A percentile compares a stretch with the other conserved stretches of the same genome.
Evolutionary conservation across 176 grass and related monocot genomes (phyloP).

Genomic region (Cenchrus purpureus): DNA sequence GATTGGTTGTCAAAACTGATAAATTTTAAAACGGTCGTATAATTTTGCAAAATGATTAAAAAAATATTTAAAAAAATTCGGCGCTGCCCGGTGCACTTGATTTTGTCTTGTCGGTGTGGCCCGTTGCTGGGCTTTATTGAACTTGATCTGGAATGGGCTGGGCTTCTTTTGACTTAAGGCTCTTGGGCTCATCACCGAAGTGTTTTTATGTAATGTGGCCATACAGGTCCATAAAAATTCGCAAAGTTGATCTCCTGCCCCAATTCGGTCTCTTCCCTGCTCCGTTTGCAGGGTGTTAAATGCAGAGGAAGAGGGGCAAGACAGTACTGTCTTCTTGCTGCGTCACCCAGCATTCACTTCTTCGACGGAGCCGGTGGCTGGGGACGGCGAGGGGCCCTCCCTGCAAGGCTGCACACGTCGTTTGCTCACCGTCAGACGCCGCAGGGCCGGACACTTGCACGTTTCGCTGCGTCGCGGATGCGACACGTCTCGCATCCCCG

Average conservation of each 20-base stretch:
- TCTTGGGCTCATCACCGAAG: background rate
- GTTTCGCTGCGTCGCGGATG: slow-evolving; percentile 8
- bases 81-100: background rate
- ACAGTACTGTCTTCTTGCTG: background rate
- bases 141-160: background rate
- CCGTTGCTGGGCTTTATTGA: background rate
- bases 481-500: slow-evolving; percentile 22
- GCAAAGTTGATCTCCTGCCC: background rate
- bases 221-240: too few relatives aligned
- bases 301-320: background rate
- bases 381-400: background rate
- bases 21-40: too few relatives aligned
- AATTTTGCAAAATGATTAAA: too few relatives aligned
- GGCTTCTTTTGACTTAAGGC: too few relatives aligned
- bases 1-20: too few relatives aligned
- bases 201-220: too few relatives aligned
- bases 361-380: background rate
- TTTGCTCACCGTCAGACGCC: background rate
- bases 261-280: background rate
- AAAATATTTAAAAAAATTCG: background rate
- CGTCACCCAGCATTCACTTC: slow-evolving; percentile 24
- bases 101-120: background rate
- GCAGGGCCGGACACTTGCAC: slow-evolving; percentile 38
- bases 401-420: background rate
- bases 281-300: background rate